A percentile compares a stretch with the other conserved stretches of the same genome.
These are phyloP conservation scores for Stephanodiscus minutulus DNA, from an alignment of 108 stramenopile genomes.

Conservation along the genomic window DNA sequence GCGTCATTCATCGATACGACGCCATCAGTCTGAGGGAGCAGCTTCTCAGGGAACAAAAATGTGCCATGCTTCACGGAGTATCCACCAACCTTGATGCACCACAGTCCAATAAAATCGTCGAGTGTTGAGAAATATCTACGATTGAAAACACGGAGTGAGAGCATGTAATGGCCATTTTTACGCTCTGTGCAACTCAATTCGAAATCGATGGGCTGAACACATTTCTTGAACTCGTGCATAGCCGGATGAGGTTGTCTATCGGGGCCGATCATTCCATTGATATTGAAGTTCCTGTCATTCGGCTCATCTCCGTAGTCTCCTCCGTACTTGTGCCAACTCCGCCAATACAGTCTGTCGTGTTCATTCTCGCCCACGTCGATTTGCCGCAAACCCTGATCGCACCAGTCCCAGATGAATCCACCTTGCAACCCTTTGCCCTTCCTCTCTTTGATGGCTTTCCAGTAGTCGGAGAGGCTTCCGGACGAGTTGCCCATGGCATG, in stretches of 20 bases:
- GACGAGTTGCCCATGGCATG: slow-evolving; percentile 97
- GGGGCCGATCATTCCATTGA: slow-evolving; percentile 92
- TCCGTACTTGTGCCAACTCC: slow-evolving; percentile 81
- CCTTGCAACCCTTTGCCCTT: slow-evolving; percentile 81
- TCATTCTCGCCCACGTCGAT: not conserved
- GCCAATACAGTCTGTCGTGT: slow-evolving; percentile 28
- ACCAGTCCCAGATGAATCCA: slow-evolving; percentile 98
- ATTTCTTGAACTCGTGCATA: slow-evolving; percentile 84
- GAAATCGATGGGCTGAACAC: slow-evolving; percentile 80
- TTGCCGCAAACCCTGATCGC: slow-evolving; percentile 84
- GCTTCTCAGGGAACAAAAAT: slow-evolving; percentile 2
- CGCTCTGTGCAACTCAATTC: slow-evolving; percentile 1
- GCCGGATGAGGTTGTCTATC: slow-evolving; percentile 91
- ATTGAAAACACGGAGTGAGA: slow-evolving; percentile 14
- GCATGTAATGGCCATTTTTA: not conserved
- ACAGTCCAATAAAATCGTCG: slow-evolving; percentile 20
- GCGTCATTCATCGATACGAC: not conserved
- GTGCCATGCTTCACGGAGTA: slow-evolving; percentile 14
- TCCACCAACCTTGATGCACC: slow-evolving; percentile 34
- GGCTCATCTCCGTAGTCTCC: slow-evolving; percentile 90
- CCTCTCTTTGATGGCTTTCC: slow-evolving; percentile 79
- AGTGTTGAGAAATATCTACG: slow-evolving; percentile 22
- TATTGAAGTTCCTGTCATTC: slow-evolving; percentile 88
- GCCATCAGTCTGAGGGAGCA: slow-evolving; percentile 15
- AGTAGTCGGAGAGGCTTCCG: slow-evolving; percentile 89